Percentiles rank a stretch among this genome's conserved stretches.
These are phyloP conservation scores for Phaffomyces antillensis DNA, from an alignment of 805 yeast genomes.

Conservation along the genomic window DNA sequence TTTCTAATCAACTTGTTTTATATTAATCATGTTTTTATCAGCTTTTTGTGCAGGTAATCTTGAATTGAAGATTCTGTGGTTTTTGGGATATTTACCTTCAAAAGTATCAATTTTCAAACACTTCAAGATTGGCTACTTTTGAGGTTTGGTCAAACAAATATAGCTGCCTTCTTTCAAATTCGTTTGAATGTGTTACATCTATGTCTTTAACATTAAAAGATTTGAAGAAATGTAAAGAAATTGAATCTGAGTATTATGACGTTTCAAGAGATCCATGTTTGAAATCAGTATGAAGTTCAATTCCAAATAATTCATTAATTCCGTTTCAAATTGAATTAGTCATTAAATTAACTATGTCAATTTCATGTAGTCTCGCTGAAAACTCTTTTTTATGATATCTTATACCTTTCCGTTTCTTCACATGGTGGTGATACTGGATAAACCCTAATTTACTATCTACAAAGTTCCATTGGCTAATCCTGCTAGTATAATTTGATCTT, in stretches of 20 bases:
- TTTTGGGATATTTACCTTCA: slow-evolving; percentile 41
- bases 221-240: slow-evolving; percentile 39
- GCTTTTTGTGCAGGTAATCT: slow-evolving; percentile 44
- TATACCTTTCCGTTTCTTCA: slow-evolving; percentile 42
- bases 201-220: slow-evolving; percentile 35
- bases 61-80: slow-evolving; percentile 46
- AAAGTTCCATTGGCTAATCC: slow-evolving; percentile 40
- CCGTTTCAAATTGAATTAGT: slow-evolving; percentile 37
- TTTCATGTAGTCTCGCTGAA: slow-evolving; percentile 51
- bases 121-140: slow-evolving; percentile 43
- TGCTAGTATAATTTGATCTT: slow-evolving; percentile 41
- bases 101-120: slow-evolving; percentile 42
- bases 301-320: slow-evolving; percentile 32
- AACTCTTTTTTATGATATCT: slow-evolving; percentile 45
- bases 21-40: no score
- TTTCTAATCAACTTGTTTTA: no score
- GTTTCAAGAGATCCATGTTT: slow-evolving; percentile 14
- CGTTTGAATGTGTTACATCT: no score
- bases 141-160: slow-evolving; percentile 53
- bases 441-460: slow-evolving; percentile 36
- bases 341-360: slow-evolving; percentile 30
- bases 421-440: slow-evolving; percentile 42
- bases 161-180: slow-evolving; percentile 24
- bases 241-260: slow-evolving; percentile 23
- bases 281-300: slow-evolving; percentile 15